These are phyloP conservation scores for Phalaenopsis hybrid DNA, from an alignment of 116 monocot genomes.

Conservation along the genomic window DNA sequence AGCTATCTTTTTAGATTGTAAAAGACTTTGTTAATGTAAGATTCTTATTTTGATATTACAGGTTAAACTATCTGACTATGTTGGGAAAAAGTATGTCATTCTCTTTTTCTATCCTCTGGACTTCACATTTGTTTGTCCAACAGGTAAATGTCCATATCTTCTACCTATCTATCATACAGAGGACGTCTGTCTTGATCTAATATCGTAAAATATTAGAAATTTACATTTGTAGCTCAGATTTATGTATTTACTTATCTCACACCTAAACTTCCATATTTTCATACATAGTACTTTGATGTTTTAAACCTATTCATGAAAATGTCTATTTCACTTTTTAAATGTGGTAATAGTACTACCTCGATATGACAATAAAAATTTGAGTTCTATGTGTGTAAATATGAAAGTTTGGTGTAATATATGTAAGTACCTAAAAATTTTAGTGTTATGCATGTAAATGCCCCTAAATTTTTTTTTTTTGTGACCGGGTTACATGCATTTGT, in stretches of 20 bases:
- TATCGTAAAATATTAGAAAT: too few species aligned
- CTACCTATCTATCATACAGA: background rate
- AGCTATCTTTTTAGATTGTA: background rate
- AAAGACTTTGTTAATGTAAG: background rate
- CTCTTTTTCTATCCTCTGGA: slow-evolving; percentile 52
- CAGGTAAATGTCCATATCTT: slow-evolving; percentile 18
- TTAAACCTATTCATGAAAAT: too few species aligned
- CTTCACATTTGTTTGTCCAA: slow-evolving; percentile 58
- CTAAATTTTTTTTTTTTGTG: background rate
- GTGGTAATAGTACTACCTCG: too few species aligned
- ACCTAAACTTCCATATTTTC: too few species aligned
- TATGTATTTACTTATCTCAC: too few species aligned
- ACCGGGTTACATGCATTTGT: background rate
- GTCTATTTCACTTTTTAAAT: too few species aligned
- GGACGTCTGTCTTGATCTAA: background rate
- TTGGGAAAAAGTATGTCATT: slow-evolving; percentile 55
- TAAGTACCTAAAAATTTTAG: too few species aligned
- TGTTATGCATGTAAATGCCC: background rate
- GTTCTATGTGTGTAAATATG: too few species aligned
- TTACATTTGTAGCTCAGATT: too few species aligned
- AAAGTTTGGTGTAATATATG: too few species aligned
- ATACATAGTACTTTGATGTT: too few species aligned
- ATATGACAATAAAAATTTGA: too few species aligned
- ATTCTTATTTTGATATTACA: slow-evolving; percentile 13
- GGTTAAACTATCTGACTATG: slow-evolving; percentile 55